Percentiles rank a stretch among this genome's conserved stretches.
Conservation (phyloP, 352 stramenopile species). For the Peronospora tabacina region DNA sequence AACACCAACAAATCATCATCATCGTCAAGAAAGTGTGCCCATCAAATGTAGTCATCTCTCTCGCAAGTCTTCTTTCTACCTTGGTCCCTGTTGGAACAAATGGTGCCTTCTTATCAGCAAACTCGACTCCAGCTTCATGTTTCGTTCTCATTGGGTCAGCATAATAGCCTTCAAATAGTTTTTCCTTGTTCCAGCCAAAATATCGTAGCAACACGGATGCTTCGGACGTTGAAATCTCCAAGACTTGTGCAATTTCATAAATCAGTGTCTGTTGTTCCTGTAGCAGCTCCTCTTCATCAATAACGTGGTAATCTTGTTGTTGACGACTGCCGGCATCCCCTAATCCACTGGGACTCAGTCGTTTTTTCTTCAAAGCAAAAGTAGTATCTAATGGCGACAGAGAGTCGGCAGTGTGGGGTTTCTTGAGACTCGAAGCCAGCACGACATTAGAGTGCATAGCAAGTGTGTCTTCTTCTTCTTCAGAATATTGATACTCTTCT, state of each 20-base stretch:
- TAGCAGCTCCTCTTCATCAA: slow-evolving; percentile 76
- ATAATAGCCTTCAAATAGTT: slow-evolving; percentile 85
- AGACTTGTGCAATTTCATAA: slow-evolving; percentile 61
- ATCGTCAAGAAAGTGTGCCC: slow-evolving; percentile 2
- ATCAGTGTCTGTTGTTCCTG: slow-evolving; percentile 56
- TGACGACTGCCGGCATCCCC: slow-evolving; percentile 23
- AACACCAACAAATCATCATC: neutral
- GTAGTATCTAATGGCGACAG: slow-evolving; percentile 37
- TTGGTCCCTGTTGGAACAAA: slow-evolving; percentile 30
- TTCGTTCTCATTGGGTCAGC: slow-evolving; percentile 48
- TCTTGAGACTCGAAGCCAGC: slow-evolving; percentile 15
- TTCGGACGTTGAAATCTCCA: slow-evolving; percentile 57
- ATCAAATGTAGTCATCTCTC: neutral
- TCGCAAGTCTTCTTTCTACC: slow-evolving; percentile 21
- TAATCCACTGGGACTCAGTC: slow-evolving; percentile 35
- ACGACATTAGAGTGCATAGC: too few species aligned
- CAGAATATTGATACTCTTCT: slow-evolving; percentile 63
- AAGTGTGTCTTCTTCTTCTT: slow-evolving; percentile 35
- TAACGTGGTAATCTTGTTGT: slow-evolving; percentile 69
- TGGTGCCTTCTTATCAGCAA: slow-evolving; percentile 33
- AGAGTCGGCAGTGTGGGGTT: slow-evolving; percentile 26
- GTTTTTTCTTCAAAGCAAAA: slow-evolving; percentile 67
- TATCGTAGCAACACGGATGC: slow-evolving; percentile 75
- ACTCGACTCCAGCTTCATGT: slow-evolving; percentile 53
- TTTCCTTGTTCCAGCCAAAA: slow-evolving; percentile 88